These are phyloP conservation scores for Solanum hybrid DNA, from an alignment of 305 asterid genomes.

Conservation along the genomic window DNA sequence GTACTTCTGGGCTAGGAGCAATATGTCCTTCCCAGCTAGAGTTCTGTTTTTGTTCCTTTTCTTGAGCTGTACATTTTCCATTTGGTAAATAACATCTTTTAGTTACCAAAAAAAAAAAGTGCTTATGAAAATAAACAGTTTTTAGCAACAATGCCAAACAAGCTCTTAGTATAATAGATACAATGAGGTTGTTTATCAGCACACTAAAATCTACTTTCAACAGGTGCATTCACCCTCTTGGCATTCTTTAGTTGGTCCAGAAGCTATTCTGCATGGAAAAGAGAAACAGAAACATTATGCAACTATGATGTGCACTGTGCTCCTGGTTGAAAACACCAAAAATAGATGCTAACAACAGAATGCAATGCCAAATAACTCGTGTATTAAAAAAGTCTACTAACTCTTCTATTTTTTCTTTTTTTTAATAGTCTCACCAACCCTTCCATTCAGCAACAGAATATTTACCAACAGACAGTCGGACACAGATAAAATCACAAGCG, in stretches of 20 bases:
- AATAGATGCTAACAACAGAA: not conserved
- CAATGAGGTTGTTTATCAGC: conserved; percentile 21
- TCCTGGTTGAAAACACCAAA: not conserved
- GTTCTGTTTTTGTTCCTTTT: not conserved
- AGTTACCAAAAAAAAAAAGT: not conserved
- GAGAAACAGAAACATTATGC: conserved; percentile 13
- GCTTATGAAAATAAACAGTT: not conserved
- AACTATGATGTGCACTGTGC: not conserved
- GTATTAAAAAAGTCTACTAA: not conserved
- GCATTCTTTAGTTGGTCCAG: conserved; percentile 47
- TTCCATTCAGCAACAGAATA: not conserved
- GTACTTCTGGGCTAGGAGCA: not conserved
- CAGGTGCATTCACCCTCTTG: conserved; percentile 51
- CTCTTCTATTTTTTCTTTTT: not conserved
- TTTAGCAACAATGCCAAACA: not conserved
- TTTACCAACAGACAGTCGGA: not conserved
- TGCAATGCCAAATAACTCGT: not conserved
- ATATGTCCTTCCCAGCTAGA: not conserved
- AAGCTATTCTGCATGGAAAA: conserved; percentile 48
- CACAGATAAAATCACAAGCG: not conserved
- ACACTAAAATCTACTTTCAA: conserved; percentile 20
- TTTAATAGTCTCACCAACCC: not conserved
- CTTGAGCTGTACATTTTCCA: not conserved
- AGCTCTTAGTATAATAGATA: conserved; percentile 5
- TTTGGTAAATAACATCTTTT: not conserved